Percentiles rank a stretch among this genome's conserved stretches.
Conservation (phyloP, 1,284 basidiomycete species). For the Malassezia sp. region DNA sequence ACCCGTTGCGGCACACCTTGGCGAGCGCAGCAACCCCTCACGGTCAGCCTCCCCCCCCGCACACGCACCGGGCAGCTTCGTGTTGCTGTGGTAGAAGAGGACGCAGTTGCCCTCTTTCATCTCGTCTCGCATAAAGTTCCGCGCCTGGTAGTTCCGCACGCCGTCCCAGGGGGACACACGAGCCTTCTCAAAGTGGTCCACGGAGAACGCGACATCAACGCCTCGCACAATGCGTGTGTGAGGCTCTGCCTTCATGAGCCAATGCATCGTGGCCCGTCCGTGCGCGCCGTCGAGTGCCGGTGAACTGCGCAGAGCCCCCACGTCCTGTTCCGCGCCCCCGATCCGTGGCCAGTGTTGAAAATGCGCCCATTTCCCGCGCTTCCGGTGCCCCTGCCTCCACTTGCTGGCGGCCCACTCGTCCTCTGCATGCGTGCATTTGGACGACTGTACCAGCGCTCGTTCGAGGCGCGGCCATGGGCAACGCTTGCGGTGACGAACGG, state of each 20-base stretch:
- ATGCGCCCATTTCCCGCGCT: too few relatives aligned
- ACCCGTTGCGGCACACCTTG: slow-evolving; percentile 51
- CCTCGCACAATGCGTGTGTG: slow-evolving; percentile 32
- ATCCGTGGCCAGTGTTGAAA: too few relatives aligned
- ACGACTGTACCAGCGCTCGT: slow-evolving; percentile 37
- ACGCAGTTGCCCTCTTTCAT: slow-evolving; percentile 76
- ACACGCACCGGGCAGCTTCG: slow-evolving; percentile 63
- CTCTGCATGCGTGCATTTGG: not conserved
- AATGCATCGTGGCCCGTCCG: slow-evolving; percentile 15
- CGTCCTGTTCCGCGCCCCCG: too few relatives aligned
- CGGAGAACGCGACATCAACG: slow-evolving; percentile 35
- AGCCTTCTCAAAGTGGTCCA: slow-evolving; percentile 24
- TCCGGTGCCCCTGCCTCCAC: too few relatives aligned
- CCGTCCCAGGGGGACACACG: slow-evolving; percentile 75
- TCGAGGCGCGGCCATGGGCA: slow-evolving; percentile 34
- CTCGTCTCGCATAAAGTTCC: slow-evolving; percentile 67
- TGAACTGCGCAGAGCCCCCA: too few relatives aligned
- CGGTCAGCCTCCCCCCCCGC: slow-evolving; percentile 22
- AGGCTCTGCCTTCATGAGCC: slow-evolving; percentile 45
- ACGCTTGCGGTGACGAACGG: slow-evolving; percentile 44
- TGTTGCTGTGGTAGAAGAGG: slow-evolving; percentile 80
- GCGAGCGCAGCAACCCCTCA: slow-evolving; percentile 73
- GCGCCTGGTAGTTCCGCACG: slow-evolving; percentile 77
- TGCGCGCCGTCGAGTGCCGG: not conserved
- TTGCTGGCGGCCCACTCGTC: not conserved